Evolutionary conservation across 1,284 basidiomycete genomes (phyloP), one percentile per base, ranked within the genome.

Genomic region (Apiotrichum domesticum): DNA sequence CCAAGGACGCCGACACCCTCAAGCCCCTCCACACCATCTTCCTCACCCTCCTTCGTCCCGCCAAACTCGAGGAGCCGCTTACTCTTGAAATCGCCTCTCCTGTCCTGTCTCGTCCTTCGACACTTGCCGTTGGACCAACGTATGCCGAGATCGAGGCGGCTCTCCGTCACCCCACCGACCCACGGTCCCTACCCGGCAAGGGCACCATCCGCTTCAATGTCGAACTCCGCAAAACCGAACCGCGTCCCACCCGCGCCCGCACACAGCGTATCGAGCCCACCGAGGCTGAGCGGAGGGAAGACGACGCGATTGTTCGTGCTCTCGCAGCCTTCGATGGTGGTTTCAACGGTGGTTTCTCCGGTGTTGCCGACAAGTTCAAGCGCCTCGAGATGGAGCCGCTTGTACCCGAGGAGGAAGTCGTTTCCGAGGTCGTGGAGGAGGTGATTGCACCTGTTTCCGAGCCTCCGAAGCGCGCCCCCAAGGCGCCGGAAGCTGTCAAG

Each of bases 321-420:
- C 54, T 72, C 15, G 48, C 59, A 39, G 41, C 37, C 10, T 65
- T 71, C 41, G 63, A 57, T 10, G 63, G 61, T 33, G 70, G 70
- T 1, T 68, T 67, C 52, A 65, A 50, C 54, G 68, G 68, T 35
- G 70, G 69, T 8, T 66, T 72, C 43, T 55, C 62, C 34, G 70
- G 68, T 14, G n/a, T 72, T 10, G 63, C 58, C 14, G 66, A 70
- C 44, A 42, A 57, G 55, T 63, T 55, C 42, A n/a, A 37, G 42
- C 14, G 7, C 9, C 48, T 60, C 13, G 43, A 48, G 35, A 14
- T 39, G 8, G 37, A 7, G 37, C 37, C 37, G 8, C 37, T 13
- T 39, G 7, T 13, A 7, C 37, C 40, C 34, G 51, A 47, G 39
- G 14, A 39, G 62, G 56, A 32, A 11, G 57, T 15, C 34, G 63